Conservation (phyloP, 352 stramenopile species). For the Phytophthora rubi region DNA sequence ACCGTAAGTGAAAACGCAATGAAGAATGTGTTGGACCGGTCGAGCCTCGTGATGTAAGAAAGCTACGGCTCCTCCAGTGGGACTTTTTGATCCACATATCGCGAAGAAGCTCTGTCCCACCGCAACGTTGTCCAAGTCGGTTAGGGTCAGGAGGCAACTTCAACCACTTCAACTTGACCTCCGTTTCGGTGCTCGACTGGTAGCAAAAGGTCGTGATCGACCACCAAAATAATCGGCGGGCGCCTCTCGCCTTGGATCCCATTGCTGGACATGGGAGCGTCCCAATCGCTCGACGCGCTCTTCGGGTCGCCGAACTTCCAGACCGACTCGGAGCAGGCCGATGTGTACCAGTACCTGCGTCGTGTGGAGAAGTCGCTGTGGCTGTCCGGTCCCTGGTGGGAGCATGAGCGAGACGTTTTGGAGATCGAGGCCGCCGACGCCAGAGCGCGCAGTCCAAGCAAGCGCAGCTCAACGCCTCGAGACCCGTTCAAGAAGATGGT, state of each 20-base stretch:
- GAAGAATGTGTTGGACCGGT: not conserved
- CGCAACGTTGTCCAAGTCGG: not conserved
- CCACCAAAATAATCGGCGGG: constrained; percentile 5
- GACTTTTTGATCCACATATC: no score
- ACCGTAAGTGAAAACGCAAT: no score
- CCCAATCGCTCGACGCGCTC: constrained; percentile 59
- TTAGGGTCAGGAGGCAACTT: not conserved
- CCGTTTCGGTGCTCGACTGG: not conserved
- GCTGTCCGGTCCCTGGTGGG: constrained; percentile 47
- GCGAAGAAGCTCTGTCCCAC: no score
- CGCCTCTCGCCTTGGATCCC: constrained; percentile 9
- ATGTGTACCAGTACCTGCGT: constrained; percentile 53
- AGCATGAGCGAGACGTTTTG: constrained; percentile 12
- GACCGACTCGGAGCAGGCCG: constrained; percentile 42
- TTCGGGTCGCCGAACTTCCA: constrained; percentile 44
- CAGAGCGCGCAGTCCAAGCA: constrained; percentile 1
- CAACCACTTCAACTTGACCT: not conserved
- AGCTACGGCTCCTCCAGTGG: not conserved
- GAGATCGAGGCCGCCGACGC: not conserved
- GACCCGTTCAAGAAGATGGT: constrained; percentile 38
- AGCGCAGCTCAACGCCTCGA: constrained; percentile 19
- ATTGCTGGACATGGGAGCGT: constrained; percentile 43
- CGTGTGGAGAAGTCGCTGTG: constrained; percentile 53
- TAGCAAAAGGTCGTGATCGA: constrained; percentile 13
- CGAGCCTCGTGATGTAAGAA: not conserved